A percentile compares a stretch with the other conserved stretches of the same genome.
Conservation (phyloP, 208 protist species). For the Borovskyia barvae region DNA sequence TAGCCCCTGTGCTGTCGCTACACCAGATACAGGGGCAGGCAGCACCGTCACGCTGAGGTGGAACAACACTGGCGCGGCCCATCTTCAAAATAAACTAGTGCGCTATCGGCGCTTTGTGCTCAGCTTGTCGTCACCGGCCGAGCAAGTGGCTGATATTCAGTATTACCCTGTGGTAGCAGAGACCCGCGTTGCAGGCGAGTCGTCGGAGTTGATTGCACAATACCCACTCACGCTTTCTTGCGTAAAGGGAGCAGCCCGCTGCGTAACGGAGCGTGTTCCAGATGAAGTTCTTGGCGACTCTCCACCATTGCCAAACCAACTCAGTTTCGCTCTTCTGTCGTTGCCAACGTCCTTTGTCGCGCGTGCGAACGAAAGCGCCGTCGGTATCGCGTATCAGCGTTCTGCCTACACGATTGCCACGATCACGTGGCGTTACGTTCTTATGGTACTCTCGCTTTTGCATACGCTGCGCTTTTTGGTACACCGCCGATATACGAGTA, state of each 20-base stretch:
- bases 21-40: background rate
- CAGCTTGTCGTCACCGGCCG: slow-evolving; percentile 27
- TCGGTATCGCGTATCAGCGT: slow-evolving; percentile 65
- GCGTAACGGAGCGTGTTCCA: slow-evolving; percentile 26
- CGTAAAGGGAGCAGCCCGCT: slow-evolving; percentile 20
- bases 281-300: slow-evolving; percentile 19
- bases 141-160: slow-evolving; percentile 3
- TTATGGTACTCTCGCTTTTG: slow-evolving; percentile 55
- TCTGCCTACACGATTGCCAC: slow-evolving; percentile 51
- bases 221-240: slow-evolving; percentile 20
- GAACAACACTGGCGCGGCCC: slow-evolving; percentile 19
- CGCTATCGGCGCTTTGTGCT: slow-evolving; percentile 43
- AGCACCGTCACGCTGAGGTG: slow-evolving; percentile 31
- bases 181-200: slow-evolving; percentile 6
- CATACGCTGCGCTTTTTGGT: slow-evolving; percentile 69
- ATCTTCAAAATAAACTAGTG: slow-evolving; percentile 26
- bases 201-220: background rate
- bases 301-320: background rate
- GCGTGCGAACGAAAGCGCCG: slow-evolving; percentile 16
- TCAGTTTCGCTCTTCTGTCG: slow-evolving; percentile 4
- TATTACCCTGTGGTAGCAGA: slow-evolving; percentile 11
- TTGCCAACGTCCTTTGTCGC: slow-evolving; percentile 17
- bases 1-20: slow-evolving; percentile 14
- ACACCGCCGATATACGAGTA: slow-evolving; percentile 61
- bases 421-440: slow-evolving; percentile 67